Percentiles rank a stretch among this genome's conserved stretches.
These are phyloP conservation scores for Oropetium thomaeum DNA, from an alignment of 176 grass and related monocot species.

Conservation along the genomic window DNA sequence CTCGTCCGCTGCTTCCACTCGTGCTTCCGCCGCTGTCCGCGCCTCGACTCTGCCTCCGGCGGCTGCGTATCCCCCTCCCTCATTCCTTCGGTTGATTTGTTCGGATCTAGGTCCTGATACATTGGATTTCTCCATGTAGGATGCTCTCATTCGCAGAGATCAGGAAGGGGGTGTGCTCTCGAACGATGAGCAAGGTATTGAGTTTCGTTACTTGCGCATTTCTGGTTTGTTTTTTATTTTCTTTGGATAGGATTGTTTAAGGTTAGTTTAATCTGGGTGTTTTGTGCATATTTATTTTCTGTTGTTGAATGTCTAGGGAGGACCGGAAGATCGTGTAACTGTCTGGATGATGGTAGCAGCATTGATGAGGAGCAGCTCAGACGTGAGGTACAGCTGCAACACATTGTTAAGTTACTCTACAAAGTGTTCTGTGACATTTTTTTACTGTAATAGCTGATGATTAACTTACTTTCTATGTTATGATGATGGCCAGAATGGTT, in stretches of 20 bases:
- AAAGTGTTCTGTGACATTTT: not conserved
- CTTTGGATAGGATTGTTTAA: not conserved
- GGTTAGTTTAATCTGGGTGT: not conserved
- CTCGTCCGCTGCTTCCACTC: slow-evolving; percentile 50
- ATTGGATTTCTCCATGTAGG: slow-evolving; percentile 9
- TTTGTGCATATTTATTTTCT: not conserved
- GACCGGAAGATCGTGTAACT: not conserved
- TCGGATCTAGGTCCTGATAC: not conserved
- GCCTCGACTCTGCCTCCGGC: not conserved
- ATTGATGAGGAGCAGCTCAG: slow-evolving; percentile 39
- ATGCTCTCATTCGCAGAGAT: slow-evolving; percentile 17
- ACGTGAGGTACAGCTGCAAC: slow-evolving; percentile 35
- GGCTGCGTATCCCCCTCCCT: not conserved
- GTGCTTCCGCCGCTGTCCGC: slow-evolving; percentile 34
- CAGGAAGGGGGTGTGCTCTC: slow-evolving; percentile 8
- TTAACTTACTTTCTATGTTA: not conserved
- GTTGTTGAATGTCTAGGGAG: slow-evolving; percentile 14
- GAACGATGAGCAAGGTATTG: slow-evolving; percentile 34
- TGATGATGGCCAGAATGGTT: not conserved
- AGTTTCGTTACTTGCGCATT: not conserved
- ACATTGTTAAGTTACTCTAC: not conserved
- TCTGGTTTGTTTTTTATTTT: no score
- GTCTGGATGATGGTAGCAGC: not conserved
- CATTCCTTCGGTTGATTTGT: not conserved
- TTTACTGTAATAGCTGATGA: not conserved